phyloP scores from a whole-genome alignment of 192 early-diverging fungal genomes.

The Lobosporangium transversale region DNA sequence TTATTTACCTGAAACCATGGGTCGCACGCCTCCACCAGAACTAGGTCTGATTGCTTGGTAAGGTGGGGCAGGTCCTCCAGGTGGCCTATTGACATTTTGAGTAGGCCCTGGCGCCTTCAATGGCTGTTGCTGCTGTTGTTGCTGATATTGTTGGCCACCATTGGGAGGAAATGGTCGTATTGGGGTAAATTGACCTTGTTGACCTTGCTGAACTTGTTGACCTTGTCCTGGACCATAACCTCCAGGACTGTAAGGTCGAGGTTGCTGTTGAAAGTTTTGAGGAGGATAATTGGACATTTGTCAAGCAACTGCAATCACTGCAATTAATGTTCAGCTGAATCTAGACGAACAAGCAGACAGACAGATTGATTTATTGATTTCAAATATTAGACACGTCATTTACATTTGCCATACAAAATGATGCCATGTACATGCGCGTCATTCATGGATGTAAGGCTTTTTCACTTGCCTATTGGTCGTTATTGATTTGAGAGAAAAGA shows the following conservation, averaged over 20 bases:
- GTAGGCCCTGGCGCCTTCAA: slow-evolving; percentile 21
- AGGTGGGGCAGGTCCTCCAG: slow-evolving; percentile 11
- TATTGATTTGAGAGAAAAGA: not conserved
- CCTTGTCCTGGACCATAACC: not conserved
- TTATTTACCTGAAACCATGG: slow-evolving; percentile 21
- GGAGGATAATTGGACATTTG: slow-evolving; percentile 1
- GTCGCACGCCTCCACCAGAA: slow-evolving; percentile 4
- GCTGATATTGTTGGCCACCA: no score
- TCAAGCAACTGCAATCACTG: not conserved
- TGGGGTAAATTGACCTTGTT: no score
- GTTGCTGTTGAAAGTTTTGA: not conserved
- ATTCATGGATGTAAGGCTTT: no score
- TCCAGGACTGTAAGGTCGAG: not conserved
- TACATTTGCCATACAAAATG: not conserved
- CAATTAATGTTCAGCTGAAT: not conserved
- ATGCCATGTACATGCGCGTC: not conserved
- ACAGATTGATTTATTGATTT: no score
- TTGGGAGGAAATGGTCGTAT: no score
- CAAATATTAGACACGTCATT: not conserved
- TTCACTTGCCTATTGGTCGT: not conserved
- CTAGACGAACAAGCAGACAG: no score
- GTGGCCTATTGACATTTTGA: slow-evolving; percentile 13
- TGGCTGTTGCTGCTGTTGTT: slow-evolving; percentile 26
- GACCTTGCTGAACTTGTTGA: no score
- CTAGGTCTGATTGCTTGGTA: slow-evolving; percentile 18